Percentiles rank a stretch among this genome's conserved stretches.
Evolutionary conservation across 352 stramenopile genomes (phyloP).

Genomic region (Globisporangium sylvaticum): DNA sequence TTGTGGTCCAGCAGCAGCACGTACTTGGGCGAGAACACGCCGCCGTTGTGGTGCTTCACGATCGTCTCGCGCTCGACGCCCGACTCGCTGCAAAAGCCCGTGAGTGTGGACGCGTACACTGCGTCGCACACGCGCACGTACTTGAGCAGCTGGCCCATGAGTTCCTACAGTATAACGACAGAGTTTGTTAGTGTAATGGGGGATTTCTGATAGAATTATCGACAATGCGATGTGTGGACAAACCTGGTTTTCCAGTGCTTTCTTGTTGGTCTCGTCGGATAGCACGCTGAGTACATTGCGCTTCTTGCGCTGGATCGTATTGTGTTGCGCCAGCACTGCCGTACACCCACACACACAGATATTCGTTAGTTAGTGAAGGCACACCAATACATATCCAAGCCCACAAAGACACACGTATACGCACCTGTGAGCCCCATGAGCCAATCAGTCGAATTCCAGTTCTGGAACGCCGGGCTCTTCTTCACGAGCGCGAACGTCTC

Average conservation of each 20-base stretch:
- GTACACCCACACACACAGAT: not conserved
- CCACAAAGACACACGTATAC: not conserved
- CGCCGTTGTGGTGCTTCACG: constrained; percentile 47
- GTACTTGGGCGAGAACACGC: constrained; percentile 79
- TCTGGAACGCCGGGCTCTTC: constrained; percentile 53
- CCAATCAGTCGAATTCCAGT: constrained; percentile 77
- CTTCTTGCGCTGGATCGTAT: constrained; percentile 36
- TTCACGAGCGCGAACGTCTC: constrained; percentile 64
- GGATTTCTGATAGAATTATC: not conserved
- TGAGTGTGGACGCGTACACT: constrained; percentile 56
- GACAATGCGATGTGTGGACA: not conserved
- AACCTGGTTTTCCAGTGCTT: constrained; percentile 18
- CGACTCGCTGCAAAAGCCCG: constrained; percentile 54
- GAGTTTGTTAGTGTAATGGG: not conserved
- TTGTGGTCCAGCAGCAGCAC: constrained; percentile 59
- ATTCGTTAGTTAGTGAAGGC: not conserved
- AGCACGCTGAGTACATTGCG: constrained; percentile 20
- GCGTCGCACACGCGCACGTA: constrained; percentile 52
- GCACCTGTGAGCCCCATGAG: constrained; percentile 65
- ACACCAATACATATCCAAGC: not conserved
- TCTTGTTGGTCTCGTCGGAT: constrained; percentile 26
- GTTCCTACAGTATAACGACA: not conserved
- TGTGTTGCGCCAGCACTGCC: constrained; percentile 61
- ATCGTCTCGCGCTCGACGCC: constrained; percentile 32
- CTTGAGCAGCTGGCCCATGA: constrained; percentile 17